A percentile compares a stretch with the other conserved stretches of the same genome.
phyloP scores from a whole-genome alignment of 805 yeast species.

The Pichia gijzeniarum region DNA sequence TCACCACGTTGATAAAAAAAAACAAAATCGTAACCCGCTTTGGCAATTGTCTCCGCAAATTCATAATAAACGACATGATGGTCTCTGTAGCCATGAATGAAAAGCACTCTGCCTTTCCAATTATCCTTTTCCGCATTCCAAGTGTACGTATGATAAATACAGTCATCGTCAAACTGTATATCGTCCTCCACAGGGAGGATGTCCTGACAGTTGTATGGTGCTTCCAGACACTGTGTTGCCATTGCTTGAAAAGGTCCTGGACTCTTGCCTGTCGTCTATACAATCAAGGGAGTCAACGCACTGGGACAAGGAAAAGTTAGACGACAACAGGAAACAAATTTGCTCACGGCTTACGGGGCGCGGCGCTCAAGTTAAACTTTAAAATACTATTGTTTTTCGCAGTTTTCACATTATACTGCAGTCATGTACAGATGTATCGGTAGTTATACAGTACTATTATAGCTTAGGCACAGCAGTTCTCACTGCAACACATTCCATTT shows the following conservation, averaged over 20 bases:
- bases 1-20: constrained; percentile 74
- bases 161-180: constrained; percentile 18
- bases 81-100: constrained; percentile 72
- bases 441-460: constrained; percentile 8
- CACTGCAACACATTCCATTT: constrained; percentile 40
- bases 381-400: no score
- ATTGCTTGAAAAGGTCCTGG: background rate
- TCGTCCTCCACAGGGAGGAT: constrained; percentile 8
- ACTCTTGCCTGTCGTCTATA: no score
- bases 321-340: no score
- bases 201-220: constrained; percentile 11
- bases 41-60: constrained; percentile 45
- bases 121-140: constrained; percentile 4
- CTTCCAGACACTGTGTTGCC: background rate
- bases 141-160: constrained; percentile 20
- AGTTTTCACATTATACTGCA: no score
- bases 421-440: no score
- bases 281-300: no score
- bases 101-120: constrained; percentile 48
- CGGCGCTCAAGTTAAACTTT: no score
- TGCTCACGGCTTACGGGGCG: no score
- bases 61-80: constrained; percentile 42
- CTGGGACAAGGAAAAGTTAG: no score
- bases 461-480: constrained; percentile 22
- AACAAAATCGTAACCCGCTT: constrained; percentile 55